Evolutionary conservation across 805 yeast genomes (phyloP), one percentile per base, ranked within the genome.

Genomic region (Lachancea kluyveri): DNA sequence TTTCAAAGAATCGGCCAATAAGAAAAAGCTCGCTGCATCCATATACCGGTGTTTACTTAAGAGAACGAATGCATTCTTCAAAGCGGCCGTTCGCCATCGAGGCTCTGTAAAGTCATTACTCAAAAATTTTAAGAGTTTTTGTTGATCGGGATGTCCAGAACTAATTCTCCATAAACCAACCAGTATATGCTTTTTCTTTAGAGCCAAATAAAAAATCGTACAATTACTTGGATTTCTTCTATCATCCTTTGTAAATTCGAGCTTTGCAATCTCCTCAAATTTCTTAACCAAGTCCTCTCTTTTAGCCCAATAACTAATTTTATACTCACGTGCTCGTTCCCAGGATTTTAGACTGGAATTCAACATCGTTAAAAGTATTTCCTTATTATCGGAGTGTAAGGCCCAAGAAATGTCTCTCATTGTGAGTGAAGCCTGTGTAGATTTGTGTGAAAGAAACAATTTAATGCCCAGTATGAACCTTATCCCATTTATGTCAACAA

Each of bases 391-490:
- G 34, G 92, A 79, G 55, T 86, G 94, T 15, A 83, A 59, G 0
- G 95, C 97, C 88, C 95, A 90, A 30, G 72, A 70, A 32, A 81
- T 70, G 57, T 90, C 96, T 48, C 97, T 67, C 76, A 81, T 79
- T 1, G 78, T 68, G 39, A 88, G 60, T 5, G 66, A 54, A 13
- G 60, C 50, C 48, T 78, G 86, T 0, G 59, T 61, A 6, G 64
- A 65, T 21, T 53, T 55, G 43, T 74, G 79, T 4, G 72, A 56
- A 41, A 74, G 75, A 45, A 72, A 82, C 26, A 88, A 60, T 42
- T 75, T 79, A 45, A 75, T 72, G 3, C 94, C 90, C 11, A 83
- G 62, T 37, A 77, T 67, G 47, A 79, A 90, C 33, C 86, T 62
- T 6, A 77, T 49, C 0, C 94, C 96, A 54, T 80, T 79, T 8